Conservation (phyloP, 768 basidiomycete species). For the Boletus rubroflammeus region DNA sequence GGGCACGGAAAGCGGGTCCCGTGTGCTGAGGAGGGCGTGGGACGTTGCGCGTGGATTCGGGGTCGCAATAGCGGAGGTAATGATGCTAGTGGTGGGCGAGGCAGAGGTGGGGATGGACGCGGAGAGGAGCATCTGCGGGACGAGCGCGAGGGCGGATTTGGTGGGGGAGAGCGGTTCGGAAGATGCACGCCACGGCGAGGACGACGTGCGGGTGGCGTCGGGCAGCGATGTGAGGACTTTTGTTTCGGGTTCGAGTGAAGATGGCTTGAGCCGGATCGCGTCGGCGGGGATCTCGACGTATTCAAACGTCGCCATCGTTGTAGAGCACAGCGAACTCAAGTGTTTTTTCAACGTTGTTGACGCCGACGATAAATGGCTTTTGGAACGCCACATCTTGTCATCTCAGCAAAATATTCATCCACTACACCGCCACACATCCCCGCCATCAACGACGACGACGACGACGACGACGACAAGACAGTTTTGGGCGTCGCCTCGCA, state of each 20-base stretch:
- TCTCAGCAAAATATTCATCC: no score
- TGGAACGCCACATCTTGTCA: neutral
- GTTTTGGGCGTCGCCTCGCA: conserved; percentile 1
- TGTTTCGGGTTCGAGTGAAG: conserved; percentile 35
- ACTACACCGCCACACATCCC: conserved; percentile 7
- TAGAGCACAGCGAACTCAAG: neutral
- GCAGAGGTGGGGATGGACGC: conserved; percentile 19
- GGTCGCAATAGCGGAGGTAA: conserved; percentile 22
- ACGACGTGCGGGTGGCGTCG: conserved; percentile 3
- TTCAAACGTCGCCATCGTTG: conserved; percentile 34
- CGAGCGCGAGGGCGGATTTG: conserved; percentile 34
- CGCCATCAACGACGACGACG: neutral
- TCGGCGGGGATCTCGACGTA: conserved; percentile 41
- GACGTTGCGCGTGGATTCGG: conserved; percentile 14
- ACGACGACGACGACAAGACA: conserved; percentile 6
- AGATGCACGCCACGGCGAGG: conserved; percentile 2
- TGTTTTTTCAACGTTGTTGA: no score
- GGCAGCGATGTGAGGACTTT: conserved; percentile 43
- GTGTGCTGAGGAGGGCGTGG: conserved; percentile 45
- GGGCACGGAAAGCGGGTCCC: conserved; percentile 72
- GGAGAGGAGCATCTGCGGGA: conserved; percentile 39
- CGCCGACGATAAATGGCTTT: no score
- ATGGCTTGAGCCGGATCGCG: conserved; percentile 33
- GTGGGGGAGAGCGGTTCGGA: conserved; percentile 20
- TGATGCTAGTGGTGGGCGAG: conserved; percentile 4